Percentiles rank a stretch among this genome's conserved stretches.
Evolutionary conservation across 2,329 filamentous ascomycete genomes (phyloP).

Genomic region (Epichloe gansuensis): DNA sequence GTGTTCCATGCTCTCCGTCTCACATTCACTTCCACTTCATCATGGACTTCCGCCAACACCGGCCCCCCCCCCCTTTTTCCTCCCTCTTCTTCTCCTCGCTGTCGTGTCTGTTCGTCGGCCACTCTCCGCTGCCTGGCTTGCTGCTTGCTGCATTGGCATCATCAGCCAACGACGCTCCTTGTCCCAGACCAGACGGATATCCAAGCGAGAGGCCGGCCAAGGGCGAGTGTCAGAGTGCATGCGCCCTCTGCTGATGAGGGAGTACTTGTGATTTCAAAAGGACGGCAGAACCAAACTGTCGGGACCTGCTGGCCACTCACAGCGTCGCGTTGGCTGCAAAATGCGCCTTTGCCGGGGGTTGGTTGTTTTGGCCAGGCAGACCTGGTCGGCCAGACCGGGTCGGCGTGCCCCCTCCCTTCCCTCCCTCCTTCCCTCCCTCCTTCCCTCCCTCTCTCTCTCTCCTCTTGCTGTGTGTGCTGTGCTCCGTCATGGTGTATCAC

Average conservation of each 20-base stretch:
- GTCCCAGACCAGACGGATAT: neutral
- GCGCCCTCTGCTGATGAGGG: neutral
- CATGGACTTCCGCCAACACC: too few species aligned
- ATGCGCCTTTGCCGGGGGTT: neutral
- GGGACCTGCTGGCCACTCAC: constrained; percentile 2
- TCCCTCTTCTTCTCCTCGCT: too few species aligned
- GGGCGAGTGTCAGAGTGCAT: neutral
- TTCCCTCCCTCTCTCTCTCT: neutral
- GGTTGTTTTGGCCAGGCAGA: neutral
- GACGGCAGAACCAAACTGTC: constrained; percentile 6
- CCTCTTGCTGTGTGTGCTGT: too few species aligned
- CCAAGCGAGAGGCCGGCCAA: neutral
- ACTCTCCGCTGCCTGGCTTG: too few species aligned
- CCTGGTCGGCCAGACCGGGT: neutral
- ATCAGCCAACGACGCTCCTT: neutral
- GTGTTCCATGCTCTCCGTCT: too few species aligned
- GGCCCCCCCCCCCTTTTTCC: too few species aligned
- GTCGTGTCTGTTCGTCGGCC: too few species aligned
- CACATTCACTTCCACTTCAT: too few species aligned
- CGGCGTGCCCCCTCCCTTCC: neutral
- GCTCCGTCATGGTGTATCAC: too few species aligned
- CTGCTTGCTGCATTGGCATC: too few species aligned
- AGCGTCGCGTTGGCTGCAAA: neutral
- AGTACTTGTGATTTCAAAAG: neutral
- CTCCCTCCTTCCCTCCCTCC: too few species aligned